Evolutionary conservation across 257 asterid genomes (phyloP).

Genomic region (Penstemon newberryi): DNA sequence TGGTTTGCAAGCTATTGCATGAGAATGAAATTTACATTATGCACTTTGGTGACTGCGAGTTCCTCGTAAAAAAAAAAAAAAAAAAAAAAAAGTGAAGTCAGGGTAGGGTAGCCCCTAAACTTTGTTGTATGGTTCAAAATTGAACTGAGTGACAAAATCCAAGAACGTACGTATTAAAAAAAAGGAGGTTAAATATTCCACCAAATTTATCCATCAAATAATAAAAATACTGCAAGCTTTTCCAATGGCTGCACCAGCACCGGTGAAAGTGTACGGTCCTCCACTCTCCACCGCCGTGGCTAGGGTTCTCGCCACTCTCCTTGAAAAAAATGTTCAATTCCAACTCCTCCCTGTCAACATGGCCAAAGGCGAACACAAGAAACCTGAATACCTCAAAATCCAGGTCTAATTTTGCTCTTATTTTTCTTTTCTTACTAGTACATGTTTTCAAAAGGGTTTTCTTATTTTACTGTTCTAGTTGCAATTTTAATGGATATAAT

Average conservation of each 20-base stretch:
- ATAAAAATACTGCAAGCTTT: not conserved
- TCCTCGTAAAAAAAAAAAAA: no score
- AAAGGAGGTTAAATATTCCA: not conserved
- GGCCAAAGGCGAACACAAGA: constrained; percentile 78
- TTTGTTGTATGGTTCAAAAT: constrained; percentile 4
- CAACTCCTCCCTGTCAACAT: constrained; percentile 67
- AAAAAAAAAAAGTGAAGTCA: no score
- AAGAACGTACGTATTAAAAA: not conserved
- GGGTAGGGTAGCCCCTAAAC: no score
- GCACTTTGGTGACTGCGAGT: no score
- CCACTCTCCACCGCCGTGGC: constrained; percentile 72
- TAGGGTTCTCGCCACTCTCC: constrained; percentile 67
- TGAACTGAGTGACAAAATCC: constrained; percentile 17
- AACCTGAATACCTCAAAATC: constrained; percentile 74
- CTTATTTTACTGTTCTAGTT: not conserved
- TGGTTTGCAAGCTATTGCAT: no score
- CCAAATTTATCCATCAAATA: not conserved
- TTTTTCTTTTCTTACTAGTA: no score
- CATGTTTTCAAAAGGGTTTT: not conserved
- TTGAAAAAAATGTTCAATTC: constrained; percentile 74
- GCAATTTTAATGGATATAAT: no score
- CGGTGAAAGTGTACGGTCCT: constrained; percentile 83
- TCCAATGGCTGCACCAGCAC: constrained; percentile 47
- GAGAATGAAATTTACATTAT: no score
- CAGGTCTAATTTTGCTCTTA: constrained; percentile 43